phyloP scores from a whole-genome alignment of 768 basidiomycete genomes.

The Gyrodon lividus region DNA sequence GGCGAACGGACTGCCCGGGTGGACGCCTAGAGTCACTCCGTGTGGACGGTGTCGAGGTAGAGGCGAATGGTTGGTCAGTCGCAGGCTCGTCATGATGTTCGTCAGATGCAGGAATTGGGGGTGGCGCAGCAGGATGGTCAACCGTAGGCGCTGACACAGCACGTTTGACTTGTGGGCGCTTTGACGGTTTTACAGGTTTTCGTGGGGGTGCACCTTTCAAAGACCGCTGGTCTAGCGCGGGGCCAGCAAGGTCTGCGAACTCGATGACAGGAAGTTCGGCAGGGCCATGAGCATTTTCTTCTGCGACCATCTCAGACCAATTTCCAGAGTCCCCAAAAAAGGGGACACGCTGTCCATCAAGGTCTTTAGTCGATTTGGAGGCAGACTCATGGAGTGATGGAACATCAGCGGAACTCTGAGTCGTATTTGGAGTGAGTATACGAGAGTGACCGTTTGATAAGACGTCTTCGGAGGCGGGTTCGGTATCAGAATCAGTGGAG shows the following conservation, averaged over 20 bases:
- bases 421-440: constrained; percentile 65
- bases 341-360: constrained; percentile 38
- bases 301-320: constrained; percentile 87
- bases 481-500: constrained; percentile 68
- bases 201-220: constrained; percentile 42
- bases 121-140: constrained; percentile 19
- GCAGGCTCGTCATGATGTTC: constrained; percentile 14
- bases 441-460: constrained; percentile 48
- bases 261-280: constrained; percentile 78
- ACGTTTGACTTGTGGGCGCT: constrained; percentile 36
- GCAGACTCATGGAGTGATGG: constrained; percentile 25
- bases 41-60: constrained; percentile 37
- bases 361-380: constrained; percentile 23
- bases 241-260: constrained; percentile 58
- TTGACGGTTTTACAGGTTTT: constrained; percentile 42
- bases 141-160: constrained; percentile 35
- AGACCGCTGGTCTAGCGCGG: constrained; percentile 30
- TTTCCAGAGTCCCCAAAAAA: constrained; percentile 57
- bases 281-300: constrained; percentile 61
- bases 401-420: constrained; percentile 54
- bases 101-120: constrained; percentile 11
- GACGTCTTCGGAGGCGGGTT: constrained; percentile 66
- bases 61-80: constrained; percentile 37
- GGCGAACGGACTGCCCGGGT: constrained; percentile 65
- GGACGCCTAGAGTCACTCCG: constrained; percentile 33